Conservation (phyloP, 306 rosid species). For the Ormosia emarginata region DNA sequence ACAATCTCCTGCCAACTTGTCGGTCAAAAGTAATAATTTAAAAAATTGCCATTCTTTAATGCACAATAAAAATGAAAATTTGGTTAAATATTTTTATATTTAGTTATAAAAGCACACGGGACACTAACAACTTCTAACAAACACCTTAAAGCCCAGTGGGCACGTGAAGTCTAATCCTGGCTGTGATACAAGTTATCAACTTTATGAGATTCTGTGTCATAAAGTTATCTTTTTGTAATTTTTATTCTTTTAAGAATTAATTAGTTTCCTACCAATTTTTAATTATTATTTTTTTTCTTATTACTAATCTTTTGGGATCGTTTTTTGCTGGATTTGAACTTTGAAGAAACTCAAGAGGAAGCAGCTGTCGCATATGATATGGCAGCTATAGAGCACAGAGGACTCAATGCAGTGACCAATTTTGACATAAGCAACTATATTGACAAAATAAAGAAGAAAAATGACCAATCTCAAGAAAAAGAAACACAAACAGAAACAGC, state of each 20-base stretch:
- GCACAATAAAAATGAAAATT: neutral
- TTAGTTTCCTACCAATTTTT: neutral
- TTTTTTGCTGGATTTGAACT: neutral
- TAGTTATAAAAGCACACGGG: neutral
- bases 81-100: neutral
- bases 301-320: neutral
- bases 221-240: conserved; percentile 28
- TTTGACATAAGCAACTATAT: conserved; percentile 71
- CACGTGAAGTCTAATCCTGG: conserved; percentile 41
- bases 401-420: conserved; percentile 85
- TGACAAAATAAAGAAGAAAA: conserved; percentile 34
- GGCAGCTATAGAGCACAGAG: conserved; percentile 90
- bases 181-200: neutral
- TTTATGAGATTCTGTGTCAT: conserved; percentile 23
- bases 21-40: conserved; percentile 23
- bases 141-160: conserved; percentile 7
- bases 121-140: conserved; percentile 3
- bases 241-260: conserved; percentile 3
- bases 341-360: conserved; percentile 85
- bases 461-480: conserved; percentile 14
- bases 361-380: conserved; percentile 90
- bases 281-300: neutral
- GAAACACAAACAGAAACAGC: conserved; percentile 19
- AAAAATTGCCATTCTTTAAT: neutral
- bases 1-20: conserved; percentile 30